Evolutionary conservation across 1,284 basidiomycete species (phyloP).

Genomic region (Ustilago curta): DNA sequence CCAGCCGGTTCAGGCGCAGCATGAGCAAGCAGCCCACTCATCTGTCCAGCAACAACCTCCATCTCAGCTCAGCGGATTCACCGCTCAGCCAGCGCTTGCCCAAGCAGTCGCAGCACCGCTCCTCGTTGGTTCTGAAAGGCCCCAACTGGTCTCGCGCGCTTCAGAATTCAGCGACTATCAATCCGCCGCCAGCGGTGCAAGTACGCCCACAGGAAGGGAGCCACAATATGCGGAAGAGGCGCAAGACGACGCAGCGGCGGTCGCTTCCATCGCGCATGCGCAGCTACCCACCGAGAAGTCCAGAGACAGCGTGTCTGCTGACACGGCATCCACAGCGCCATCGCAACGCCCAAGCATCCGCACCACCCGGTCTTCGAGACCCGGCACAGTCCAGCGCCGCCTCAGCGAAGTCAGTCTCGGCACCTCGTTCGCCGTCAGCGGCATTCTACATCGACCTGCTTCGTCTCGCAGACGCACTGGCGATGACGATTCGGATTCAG

Average conservation of each 20-base stretch:
- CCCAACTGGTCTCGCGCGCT: constrained; percentile 26
- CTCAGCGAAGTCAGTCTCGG: constrained; percentile 60
- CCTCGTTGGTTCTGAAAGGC: constrained; percentile 11
- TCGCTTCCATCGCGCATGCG: constrained; percentile 13
- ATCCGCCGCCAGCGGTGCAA: constrained; percentile 42
- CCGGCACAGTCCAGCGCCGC: constrained; percentile 43
- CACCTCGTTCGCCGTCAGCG: constrained; percentile 57
- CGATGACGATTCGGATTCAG: constrained; percentile 53
- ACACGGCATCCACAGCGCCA: constrained; percentile 24
- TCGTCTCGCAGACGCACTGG: constrained; percentile 20
- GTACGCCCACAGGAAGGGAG: constrained; percentile 21
- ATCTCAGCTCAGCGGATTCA: neutral
- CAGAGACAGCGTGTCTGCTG: constrained; percentile 4
- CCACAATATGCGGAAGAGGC: constrained; percentile 13
- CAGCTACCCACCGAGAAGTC: constrained; percentile 10
- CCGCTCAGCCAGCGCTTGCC: constrained; percentile 4
- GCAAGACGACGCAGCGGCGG: constrained; percentile 17
- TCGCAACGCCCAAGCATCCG: constrained; percentile 33
- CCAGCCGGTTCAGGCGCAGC: neutral
- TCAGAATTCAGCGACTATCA: constrained; percentile 43
- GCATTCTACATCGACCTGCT: constrained; percentile 38
- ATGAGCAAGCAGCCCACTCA: neutral
- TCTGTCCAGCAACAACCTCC: neutral
- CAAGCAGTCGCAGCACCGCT: constrained; percentile 9
- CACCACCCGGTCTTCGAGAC: constrained; percentile 33